Base-by-base conservation (phyloP, 768 basidiomycete genomes). In the Boletus rubropictus region DNA sequence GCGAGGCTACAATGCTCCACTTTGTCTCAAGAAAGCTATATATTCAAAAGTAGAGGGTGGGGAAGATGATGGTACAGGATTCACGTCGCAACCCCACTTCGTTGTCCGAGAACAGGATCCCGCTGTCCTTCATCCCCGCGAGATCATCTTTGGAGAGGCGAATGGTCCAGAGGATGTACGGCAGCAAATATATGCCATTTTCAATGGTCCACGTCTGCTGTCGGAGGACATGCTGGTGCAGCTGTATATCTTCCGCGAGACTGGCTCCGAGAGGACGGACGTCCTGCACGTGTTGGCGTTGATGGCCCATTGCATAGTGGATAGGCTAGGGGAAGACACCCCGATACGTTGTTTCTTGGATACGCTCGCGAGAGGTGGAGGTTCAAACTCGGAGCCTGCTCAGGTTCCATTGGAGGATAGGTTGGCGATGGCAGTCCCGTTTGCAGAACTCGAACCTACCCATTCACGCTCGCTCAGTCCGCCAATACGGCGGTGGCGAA, bases 231-330 rank as follows among this genome's bases (percentile, higher is more conserved):
- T 74, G 10, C 64, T 78, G 7, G 69, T 71, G 3, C 69, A 71
- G 20, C 33, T 80, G 1, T 64, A 70, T 39, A 56, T 80, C 45
- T 63, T 77, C 18, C 62, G 56, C 42, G 70, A 71, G 46, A 62
- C 58, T 5, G 39, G 20, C 27, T 7, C 50, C 9, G 72, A 75
- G 53, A 48, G 57, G 11, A 41, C 61, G 2, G 62, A 65, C 15
- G 58, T 48, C 7, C 62, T 72, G 39, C 75, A 81, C 51, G 32
- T 79, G 39, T 41, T 79, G 22, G 55, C 77, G 20, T 56, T 71
- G 34, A 60, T 70, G 12, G 70, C 78, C 1, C 80, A 83, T 56
- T 62, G 64, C 39, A 73, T 81, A 35, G 69, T 74, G 0, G 80
- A 82, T 54, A 77, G 73, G 15, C 69, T 69, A 36, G 66, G 72